phyloP scores from a whole-genome alignment of 352 stramenopile species.

The Globisporangium middletonii region DNA sequence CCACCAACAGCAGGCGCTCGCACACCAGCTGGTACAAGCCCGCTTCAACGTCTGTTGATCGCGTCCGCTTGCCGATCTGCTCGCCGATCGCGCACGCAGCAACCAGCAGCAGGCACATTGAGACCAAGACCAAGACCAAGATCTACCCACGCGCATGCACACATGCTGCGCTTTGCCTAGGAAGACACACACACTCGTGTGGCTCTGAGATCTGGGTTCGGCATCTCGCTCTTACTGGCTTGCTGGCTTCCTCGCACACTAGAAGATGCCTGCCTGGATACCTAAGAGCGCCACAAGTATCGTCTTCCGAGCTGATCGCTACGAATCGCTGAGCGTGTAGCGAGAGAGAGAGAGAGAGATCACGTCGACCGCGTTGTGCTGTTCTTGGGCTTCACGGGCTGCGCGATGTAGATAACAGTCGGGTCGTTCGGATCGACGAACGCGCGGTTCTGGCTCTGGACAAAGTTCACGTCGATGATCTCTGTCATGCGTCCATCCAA shows the following conservation, averaged over 20 bases:
- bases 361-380: conserved; percentile 6
- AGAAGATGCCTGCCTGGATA: neutral
- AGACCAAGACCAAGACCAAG: too few species aligned
- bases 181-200: too few species aligned
- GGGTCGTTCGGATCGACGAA: conserved; percentile 87
- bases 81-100: too few species aligned
- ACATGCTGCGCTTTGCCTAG: too few species aligned
- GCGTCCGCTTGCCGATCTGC: too few species aligned
- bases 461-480: conserved; percentile 63
- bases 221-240: too few species aligned
- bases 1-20: neutral
- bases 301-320: neutral
- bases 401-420: conserved; percentile 76
- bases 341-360: neutral
- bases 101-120: too few species aligned
- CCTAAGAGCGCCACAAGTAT: neutral
- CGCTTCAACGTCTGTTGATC: too few species aligned
- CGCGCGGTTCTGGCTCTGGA: conserved; percentile 75
- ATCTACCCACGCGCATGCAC: too few species aligned
- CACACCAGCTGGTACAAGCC: too few species aligned
- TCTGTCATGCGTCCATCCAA: conserved; percentile 20
- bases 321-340: neutral
- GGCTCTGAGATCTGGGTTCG: too few species aligned
- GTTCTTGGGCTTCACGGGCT: conserved; percentile 39
- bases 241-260: too few species aligned